These are phyloP conservation scores for Podosphaera fusca DNA, from an alignment of 2,329 filamentous ascomycete species.

Conservation along the genomic window DNA sequence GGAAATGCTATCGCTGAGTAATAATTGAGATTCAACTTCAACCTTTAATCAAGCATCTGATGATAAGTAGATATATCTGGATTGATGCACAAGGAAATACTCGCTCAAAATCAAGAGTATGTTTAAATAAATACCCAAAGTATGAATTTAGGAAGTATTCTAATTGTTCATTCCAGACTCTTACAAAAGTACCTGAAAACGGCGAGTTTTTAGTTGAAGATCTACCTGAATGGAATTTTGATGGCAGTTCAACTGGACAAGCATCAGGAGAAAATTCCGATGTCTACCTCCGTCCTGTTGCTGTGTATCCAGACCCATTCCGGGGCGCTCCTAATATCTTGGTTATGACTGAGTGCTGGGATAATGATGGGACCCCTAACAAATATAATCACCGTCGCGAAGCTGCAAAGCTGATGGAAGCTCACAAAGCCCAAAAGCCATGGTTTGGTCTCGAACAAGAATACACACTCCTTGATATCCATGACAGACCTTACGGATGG, in stretches of 20 bases:
- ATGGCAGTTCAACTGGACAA: conserved; percentile 79
- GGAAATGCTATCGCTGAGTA: conserved; percentile 83
- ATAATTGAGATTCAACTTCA: conserved; percentile 21
- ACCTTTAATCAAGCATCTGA: conserved; percentile 33
- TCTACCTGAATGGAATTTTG: conserved; percentile 61
- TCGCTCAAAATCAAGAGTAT: conserved; percentile 90
- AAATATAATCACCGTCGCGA: conserved; percentile 97
- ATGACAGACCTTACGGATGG: conserved; percentile 84
- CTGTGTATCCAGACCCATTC: conserved; percentile 83
- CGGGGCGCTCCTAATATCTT: conserved; percentile 75
- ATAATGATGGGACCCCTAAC: conserved; percentile 83
- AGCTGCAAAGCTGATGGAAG: conserved; percentile 70
- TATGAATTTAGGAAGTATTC: conserved; percentile 8
- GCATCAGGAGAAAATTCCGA: conserved; percentile 90
- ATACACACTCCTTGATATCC: conserved; percentile 75
- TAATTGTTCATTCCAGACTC: conserved; percentile 26
- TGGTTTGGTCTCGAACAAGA: conserved; percentile 99
- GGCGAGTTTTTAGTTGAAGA: conserved; percentile 27
- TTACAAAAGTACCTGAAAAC: conserved; percentile 30
- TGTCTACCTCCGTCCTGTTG: conserved; percentile 81
- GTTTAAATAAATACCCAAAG: conserved; percentile 14
- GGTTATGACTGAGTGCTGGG: conserved; percentile 87
- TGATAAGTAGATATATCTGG: conserved; percentile 49
- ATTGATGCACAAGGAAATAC: conserved; percentile 63
- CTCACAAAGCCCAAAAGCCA: conserved; percentile 58